These are phyloP conservation scores for Dacryopinax spathularia DNA, from an alignment of 768 basidiomycete genomes.

Conservation along the genomic window DNA sequence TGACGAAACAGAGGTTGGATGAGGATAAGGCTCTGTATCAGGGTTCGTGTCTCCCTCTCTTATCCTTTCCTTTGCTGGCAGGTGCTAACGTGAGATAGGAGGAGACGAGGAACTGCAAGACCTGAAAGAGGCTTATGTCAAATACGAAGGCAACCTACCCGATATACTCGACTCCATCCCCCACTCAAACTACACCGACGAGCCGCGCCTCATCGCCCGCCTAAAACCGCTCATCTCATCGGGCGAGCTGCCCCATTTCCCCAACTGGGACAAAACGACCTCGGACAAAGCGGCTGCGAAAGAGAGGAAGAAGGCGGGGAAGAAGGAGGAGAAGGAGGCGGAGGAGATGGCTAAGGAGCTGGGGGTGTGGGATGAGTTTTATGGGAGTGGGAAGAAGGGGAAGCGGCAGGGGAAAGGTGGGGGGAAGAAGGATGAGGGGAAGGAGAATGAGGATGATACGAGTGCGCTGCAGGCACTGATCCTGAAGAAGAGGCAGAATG, in stretches of 20 bases:
- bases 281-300: constrained; percentile 70
- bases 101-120: constrained; percentile 76
- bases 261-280: constrained; percentile 52
- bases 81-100: constrained; percentile 32
- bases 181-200: constrained; percentile 72
- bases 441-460: constrained; percentile 39
- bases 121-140: constrained; percentile 55
- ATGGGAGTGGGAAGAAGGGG: constrained; percentile 13
- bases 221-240: constrained; percentile 54
- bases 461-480: constrained; percentile 71
- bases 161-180: constrained; percentile 76
- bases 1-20: constrained; percentile 74
- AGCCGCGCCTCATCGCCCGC: constrained; percentile 59
- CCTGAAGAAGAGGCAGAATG: constrained; percentile 49
- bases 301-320: constrained; percentile 54
- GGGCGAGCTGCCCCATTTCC: constrained; percentile 40
- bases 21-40: constrained; percentile 92
- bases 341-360: constrained; percentile 68
- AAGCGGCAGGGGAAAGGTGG: background rate
- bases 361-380: constrained; percentile 69
- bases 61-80: background rate
- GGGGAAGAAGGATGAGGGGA: constrained; percentile 12
- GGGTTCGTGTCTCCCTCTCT: constrained; percentile 42
- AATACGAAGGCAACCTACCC: constrained; percentile 58
- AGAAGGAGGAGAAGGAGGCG: constrained; percentile 73